phyloP scores from a whole-genome alignment of 2,329 filamentous ascomycete genomes.

The Fusarium sp. region DNA sequence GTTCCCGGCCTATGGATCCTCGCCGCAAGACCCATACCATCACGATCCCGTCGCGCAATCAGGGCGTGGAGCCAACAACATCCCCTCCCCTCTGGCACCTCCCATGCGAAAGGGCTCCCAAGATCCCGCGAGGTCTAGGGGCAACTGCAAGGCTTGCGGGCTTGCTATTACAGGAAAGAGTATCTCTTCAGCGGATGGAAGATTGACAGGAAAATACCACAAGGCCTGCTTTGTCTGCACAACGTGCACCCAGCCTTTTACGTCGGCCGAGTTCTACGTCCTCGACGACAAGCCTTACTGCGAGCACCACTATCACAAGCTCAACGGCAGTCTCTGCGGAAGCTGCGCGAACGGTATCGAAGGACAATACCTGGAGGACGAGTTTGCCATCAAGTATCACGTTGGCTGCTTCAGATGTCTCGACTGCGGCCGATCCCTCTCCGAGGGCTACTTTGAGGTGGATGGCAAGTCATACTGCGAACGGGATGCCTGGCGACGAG shows the following conservation, averaged over 20 bases:
- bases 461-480: slow-evolving; percentile 86
- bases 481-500: slow-evolving; percentile 77
- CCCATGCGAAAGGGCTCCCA: slow-evolving; percentile 52
- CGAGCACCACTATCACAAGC: slow-evolving; percentile 89
- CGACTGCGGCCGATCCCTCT: slow-evolving; percentile 79
- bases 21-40: slow-evolving; percentile 29
- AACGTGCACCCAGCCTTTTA: slow-evolving; percentile 83
- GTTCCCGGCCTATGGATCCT: slow-evolving; percentile 31
- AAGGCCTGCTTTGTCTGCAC: slow-evolving; percentile 94
- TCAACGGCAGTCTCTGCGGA: slow-evolving; percentile 88
- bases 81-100: slow-evolving; percentile 22
- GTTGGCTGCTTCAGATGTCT: slow-evolving; percentile 86
- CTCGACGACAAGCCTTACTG: slow-evolving; percentile 89
- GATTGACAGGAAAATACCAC: slow-evolving; percentile 93
- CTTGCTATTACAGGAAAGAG: slow-evolving; percentile 88
- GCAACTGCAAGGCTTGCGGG: slow-evolving; percentile 85
- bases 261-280: slow-evolving; percentile 93
- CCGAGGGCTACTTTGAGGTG: slow-evolving; percentile 92
- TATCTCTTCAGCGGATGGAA: slow-evolving; percentile 91
- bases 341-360: slow-evolving; percentile 89
- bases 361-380: slow-evolving; percentile 91
- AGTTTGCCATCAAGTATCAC: slow-evolving; percentile 83
- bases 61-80: slow-evolving; percentile 8
- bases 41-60: slow-evolving; percentile 24
- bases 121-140: slow-evolving; percentile 66